Conservation (phyloP, 371 early-diverging fungal species). For the Zancudomyces culisetae region DNA sequence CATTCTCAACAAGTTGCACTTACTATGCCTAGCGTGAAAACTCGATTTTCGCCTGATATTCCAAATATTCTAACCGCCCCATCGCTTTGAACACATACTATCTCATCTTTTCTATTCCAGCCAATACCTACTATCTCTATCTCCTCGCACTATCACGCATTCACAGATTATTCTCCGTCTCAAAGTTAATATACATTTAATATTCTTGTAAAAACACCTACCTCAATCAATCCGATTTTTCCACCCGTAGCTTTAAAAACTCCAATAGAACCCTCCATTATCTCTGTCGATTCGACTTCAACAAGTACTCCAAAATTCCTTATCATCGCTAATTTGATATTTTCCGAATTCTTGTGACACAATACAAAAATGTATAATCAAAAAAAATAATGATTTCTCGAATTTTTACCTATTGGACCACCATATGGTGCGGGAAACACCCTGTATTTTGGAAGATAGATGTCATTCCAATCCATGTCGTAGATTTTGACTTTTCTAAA, state of each 20-base stretch:
- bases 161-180: background rate
- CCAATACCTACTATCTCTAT: conserved; percentile 72
- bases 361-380: too few relatives aligned
- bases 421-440: conserved; percentile 73
- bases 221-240: conserved; percentile 66
- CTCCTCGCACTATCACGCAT: conserved; percentile 55
- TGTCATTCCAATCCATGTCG: conserved; percentile 65
- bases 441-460: conserved; percentile 61
- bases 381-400: too few relatives aligned
- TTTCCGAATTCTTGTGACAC: too few relatives aligned
- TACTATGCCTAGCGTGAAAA: conserved; percentile 54
- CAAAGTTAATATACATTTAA: background rate
- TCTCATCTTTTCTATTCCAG: conserved; percentile 72
- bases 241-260: conserved; percentile 73
- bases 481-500: conserved; percentile 58
- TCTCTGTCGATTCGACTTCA: conserved; percentile 44
- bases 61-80: conserved; percentile 71
- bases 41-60: conserved; percentile 54
- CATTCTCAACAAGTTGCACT: conserved; percentile 2
- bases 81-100: conserved; percentile 72
- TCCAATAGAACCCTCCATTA: conserved; percentile 56
- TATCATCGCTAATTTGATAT: conserved; percentile 42
- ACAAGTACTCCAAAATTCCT: conserved; percentile 68
- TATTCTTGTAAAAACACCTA: conserved; percentile 7
- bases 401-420: conserved; percentile 80